Percentiles rank a stretch among this genome's conserved stretches.
Evolutionary conservation across 768 basidiomycete genomes (phyloP).

Genomic region (Amanita thiersii): DNA sequence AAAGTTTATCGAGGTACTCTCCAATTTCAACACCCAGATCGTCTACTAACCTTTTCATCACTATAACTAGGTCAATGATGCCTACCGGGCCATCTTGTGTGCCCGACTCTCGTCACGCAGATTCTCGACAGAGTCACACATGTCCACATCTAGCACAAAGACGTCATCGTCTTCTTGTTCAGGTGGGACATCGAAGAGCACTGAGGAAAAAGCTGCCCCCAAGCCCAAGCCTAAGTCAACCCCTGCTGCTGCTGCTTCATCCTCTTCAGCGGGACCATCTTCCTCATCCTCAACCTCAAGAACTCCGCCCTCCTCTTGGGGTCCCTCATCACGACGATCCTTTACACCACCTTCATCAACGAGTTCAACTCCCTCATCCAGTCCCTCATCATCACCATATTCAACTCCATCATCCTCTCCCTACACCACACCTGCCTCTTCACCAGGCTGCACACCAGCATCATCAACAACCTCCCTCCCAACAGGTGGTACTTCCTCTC

Average conservation of each 20-base stretch:
- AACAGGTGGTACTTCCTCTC: neutral
- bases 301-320: neutral
- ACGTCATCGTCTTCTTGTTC: neutral
- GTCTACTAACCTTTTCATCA: neutral
- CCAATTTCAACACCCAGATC: conserved; percentile 1
- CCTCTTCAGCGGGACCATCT: neutral
- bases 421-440: conserved; percentile 8
- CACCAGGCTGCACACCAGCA: conserved; percentile 8
- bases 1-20: conserved; percentile 17
- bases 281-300: neutral
- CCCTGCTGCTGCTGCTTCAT: neutral
- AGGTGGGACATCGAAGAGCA: neutral
- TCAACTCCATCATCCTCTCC: conserved; percentile 7
- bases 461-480: conserved; percentile 8
- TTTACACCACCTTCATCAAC: neutral
- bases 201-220: neutral
- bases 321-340: conserved; percentile 3
- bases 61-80: conserved; percentile 35
- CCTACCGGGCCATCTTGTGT: conserved; percentile 40
- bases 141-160: neutral
- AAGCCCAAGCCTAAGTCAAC: neutral
- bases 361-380: conserved; percentile 3
- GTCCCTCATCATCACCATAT: conserved; percentile 11
- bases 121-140: neutral
- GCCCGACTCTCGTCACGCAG: conserved; percentile 17